phyloP scores from a whole-genome alignment of 2,329 filamentous ascomycete genomes.

The Diaporthe capsici region DNA sequence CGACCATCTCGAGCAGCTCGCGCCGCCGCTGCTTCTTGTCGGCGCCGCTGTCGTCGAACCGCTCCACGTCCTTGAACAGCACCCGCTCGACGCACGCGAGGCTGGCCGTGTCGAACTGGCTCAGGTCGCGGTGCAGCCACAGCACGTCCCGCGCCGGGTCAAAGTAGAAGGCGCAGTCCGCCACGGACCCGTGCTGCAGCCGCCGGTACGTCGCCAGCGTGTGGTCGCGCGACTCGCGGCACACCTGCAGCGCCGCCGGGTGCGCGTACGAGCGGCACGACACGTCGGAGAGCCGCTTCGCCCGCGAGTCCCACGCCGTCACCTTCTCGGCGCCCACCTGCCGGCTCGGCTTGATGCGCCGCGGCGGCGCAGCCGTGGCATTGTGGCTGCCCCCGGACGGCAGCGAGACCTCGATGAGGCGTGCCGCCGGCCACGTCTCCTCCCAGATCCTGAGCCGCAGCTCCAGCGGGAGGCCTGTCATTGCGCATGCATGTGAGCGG shows the following conservation, averaged over 20 bases:
- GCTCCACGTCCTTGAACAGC: constrained; percentile 42
- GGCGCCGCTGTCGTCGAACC: constrained; percentile 38
- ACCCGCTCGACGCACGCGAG: constrained; percentile 34
- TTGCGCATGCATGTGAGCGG: constrained; percentile 20
- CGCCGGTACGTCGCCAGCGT: constrained; percentile 38
- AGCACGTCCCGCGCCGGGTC: constrained; percentile 39
- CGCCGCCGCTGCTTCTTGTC: constrained; percentile 42
- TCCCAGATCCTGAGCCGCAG: constrained; percentile 41
- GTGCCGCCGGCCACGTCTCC: constrained; percentile 39
- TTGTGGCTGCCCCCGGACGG: constrained; percentile 4
- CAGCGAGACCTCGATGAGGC: constrained; percentile 39
- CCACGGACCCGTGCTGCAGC: constrained; percentile 38
- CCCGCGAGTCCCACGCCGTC: constrained; percentile 37
- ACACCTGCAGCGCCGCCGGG: constrained; percentile 38
- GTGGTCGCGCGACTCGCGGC: constrained; percentile 41
- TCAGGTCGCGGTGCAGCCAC: constrained; percentile 42
- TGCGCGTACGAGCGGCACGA: constrained; percentile 34
- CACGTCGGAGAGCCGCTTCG: constrained; percentile 29
- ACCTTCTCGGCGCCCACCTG: constrained; percentile 40
- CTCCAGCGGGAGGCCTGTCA: constrained; percentile 38
- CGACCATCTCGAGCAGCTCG: constrained; percentile 42
- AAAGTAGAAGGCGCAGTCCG: constrained; percentile 40
- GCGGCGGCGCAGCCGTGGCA: neutral
- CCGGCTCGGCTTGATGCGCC: constrained; percentile 40
- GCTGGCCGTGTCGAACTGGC: constrained; percentile 38